Base-by-base conservation (phyloP, 176 grass and related monocot species). In the Ensete glaucum region DNA sequence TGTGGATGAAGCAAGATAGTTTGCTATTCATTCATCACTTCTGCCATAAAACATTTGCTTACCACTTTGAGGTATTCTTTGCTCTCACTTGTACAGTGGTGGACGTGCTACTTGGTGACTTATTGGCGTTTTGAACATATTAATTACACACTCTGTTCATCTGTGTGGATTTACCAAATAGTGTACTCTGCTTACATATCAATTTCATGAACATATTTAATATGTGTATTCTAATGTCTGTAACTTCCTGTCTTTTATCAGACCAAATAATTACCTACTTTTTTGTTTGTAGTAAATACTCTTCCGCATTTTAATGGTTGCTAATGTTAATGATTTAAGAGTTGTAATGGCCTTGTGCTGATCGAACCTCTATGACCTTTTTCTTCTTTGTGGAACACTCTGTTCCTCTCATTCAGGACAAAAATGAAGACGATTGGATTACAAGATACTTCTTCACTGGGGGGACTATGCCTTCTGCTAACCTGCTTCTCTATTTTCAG, bases 391-490 rank as follows among this genome's bases (percentile, higher is more conserved):
- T 65, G 63, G 63, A 20, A 65, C 9, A 26, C 23, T 4, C 12
- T 57, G 19, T 56, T 74, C 23, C 64, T 67, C 52, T 84, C 58
- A 72, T 73, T 62, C 79, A 98, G 90, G 90, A 98, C 75, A 98
- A 93, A 50, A 98, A 91, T 81, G 95, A 98, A 56, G 94, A 98
- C 75, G 94, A 98, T 57, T 98, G 94, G 90, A 98, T 98, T 73
- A 98, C 95, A 52, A 87, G 88, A 75, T 98, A 98, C 86, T 98
- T 93, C 80, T 98, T 98, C 83, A 85, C 84, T 74, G 90, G 95
- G 87, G 90, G 95, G 78, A 98, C 95, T 72, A 93, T 91, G 95
- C 86, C 81, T 21, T 98, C 90, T 23, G 90, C 95, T 54, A 87
- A 91, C 69, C 84, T 98, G 29, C 90, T 98, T 73, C 95, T 98